A percentile compares a stretch with the other conserved stretches of the same genome.
These are phyloP conservation scores for Phytophthora vignae DNA, from an alignment of 352 stramenopile species.

Conservation along the genomic window DNA sequence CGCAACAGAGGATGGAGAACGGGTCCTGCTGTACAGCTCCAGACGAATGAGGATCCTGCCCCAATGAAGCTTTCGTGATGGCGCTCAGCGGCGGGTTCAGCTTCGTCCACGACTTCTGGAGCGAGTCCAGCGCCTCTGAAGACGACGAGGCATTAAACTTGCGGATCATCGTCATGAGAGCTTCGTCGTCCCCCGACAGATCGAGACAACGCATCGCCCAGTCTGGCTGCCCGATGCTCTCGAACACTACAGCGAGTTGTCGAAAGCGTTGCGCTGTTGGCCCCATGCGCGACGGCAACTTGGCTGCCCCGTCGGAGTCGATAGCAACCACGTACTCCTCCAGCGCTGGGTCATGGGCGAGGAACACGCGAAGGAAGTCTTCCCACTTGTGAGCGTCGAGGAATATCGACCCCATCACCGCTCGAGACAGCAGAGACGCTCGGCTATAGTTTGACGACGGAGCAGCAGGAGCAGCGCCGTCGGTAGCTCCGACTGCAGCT, in stretches of 20 bases:
- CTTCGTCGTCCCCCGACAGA: slow-evolving; percentile 72
- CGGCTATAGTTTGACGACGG: slow-evolving; percentile 51
- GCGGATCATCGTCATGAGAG: slow-evolving; percentile 58
- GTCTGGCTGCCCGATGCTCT: slow-evolving; percentile 59
- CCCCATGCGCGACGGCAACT: slow-evolving; percentile 69
- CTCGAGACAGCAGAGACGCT: slow-evolving; percentile 48
- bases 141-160: slow-evolving; percentile 31
- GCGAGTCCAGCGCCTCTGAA: slow-evolving; percentile 38
- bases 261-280: slow-evolving; percentile 45
- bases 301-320: slow-evolving; percentile 51
- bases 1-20: slow-evolving; percentile 73
- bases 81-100: slow-evolving; percentile 64
- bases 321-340: slow-evolving; percentile 76
- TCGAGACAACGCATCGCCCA: slow-evolving; percentile 73
- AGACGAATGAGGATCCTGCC: slow-evolving; percentile 17
- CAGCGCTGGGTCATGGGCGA: slow-evolving; percentile 58
- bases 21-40: slow-evolving; percentile 48
- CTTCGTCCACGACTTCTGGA: slow-evolving; percentile 64
- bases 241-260: slow-evolving; percentile 55
- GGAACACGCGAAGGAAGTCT: slow-evolving; percentile 59
- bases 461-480: slow-evolving; percentile 17
- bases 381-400: slow-evolving; percentile 63
- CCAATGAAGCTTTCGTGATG: slow-evolving; percentile 43
- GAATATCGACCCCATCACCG: slow-evolving; percentile 57
- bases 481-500: slow-evolving; percentile 5